Evolutionary conservation across 2,329 filamentous ascomycete species (phyloP), one percentile per base, ranked within the genome.

Genomic region (Neurospora crassa): DNA sequence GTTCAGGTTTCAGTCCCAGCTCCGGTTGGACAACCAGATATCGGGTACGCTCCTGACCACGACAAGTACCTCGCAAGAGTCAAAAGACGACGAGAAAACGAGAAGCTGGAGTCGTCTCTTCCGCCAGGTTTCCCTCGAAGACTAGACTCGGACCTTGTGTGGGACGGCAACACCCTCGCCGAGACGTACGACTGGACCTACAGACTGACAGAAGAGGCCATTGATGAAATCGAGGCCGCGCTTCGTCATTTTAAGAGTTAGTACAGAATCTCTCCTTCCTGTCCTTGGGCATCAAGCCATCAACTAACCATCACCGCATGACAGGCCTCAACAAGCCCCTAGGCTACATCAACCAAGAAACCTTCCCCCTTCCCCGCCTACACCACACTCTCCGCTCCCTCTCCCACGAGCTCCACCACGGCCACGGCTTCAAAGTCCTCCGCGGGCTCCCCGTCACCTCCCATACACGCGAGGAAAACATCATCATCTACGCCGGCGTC

Each of bases 371-470:
- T 0, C 85, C 86, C 0, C 83, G 76, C 0, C 79, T 90, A 0
- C 84, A 86, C 72, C 68, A 78, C 0, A 81, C 81, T 12, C 81
- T 91, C 2, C 84, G 87, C 3, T 78, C 79, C 0, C 77, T 89
- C 11, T 88, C 87, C 0, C 75, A 80, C 11, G 86, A 89, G 71
- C 77, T 90, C 1, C 87, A 90, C 76, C 78, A 81, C 40, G 87
- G 88, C 2, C 84, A 85, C 68, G 89, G 89, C 2, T 90, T 91
- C 80, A 86, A 86, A 68, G 87, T 90, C 1, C 77, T 91, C 18
- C 84, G 87, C 2, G 89, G 89, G 6, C 76, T 91, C 0, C 82
- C 83, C 1, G 84, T 88, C 0, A 81, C 84, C 11, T 80, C 81
- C 4, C 84, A 89, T 76, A 82, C 81, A 0, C 83, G 84, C 20